Conservation (phyloP, 202 grass and related monocot species). For the Alloteropsis angusta region DNA sequence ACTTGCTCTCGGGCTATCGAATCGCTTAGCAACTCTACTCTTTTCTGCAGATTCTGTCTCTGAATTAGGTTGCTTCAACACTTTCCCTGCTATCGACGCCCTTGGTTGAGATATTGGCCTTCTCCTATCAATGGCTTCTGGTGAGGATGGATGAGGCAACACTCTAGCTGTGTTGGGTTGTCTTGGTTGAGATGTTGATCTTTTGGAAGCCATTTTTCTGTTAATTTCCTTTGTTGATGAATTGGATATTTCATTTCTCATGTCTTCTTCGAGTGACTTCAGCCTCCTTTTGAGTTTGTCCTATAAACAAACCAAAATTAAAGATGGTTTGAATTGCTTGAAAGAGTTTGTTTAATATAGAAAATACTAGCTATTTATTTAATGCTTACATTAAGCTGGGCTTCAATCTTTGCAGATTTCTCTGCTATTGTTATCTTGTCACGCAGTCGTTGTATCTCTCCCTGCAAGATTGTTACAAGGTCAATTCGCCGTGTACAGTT, state of each 20-base stretch:
- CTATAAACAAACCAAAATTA: conserved; percentile 33
- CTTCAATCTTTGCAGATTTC: conserved; percentile 71
- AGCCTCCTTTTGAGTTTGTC: conserved; percentile 74
- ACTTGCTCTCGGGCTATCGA: conserved; percentile 27
- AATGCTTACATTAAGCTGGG: conserved; percentile 59
- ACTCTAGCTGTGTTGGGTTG: conserved; percentile 28
- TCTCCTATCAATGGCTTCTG: conserved; percentile 25
- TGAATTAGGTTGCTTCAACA: conserved; percentile 39
- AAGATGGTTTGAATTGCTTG: neutral
- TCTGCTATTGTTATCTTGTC: conserved; percentile 63
- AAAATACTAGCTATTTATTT: neutral
- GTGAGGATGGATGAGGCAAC: conserved; percentile 10
- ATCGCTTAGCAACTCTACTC: conserved; percentile 13
- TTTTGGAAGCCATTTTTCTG: conserved; percentile 29
- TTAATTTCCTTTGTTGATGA: conserved; percentile 35
- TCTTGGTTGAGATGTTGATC: conserved; percentile 49
- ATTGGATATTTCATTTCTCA: conserved; percentile 40
- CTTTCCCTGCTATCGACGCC: conserved; percentile 27
- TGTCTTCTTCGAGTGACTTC: conserved; percentile 61
- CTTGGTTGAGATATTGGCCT: conserved; percentile 41
- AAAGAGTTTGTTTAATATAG: neutral
- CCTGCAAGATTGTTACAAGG: conserved; percentile 36
- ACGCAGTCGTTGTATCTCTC: conserved; percentile 63
- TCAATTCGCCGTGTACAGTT: neutral
- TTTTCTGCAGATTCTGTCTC: conserved; percentile 35